Percentiles rank a stretch among this genome's conserved stretches.
phyloP scores from a whole-genome alignment of 371 early-diverging fungal genomes.

The Apophysomyces ossiformis region DNA sequence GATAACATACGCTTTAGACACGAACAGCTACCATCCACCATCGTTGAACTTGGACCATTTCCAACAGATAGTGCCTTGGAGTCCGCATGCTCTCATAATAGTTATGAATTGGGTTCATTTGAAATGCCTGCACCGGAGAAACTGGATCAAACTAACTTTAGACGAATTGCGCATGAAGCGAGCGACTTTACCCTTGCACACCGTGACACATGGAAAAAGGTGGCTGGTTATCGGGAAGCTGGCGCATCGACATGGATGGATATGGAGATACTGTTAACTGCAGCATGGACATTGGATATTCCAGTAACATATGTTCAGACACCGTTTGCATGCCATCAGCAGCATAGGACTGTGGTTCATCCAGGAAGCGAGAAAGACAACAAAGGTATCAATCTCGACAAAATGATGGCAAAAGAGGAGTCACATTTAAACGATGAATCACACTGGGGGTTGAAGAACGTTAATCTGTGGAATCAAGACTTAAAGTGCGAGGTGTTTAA shows the following conservation, averaged over 20 bases:
- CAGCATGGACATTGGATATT: slow-evolving; percentile 45
- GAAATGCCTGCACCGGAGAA: slow-evolving; percentile 15
- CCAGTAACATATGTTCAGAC: slow-evolving; percentile 36
- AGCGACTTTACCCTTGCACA: slow-evolving; percentile 52
- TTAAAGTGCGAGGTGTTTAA: slow-evolving; percentile 45
- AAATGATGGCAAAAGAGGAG: slow-evolving; percentile 32
- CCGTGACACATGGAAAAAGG: slow-evolving; percentile 50
- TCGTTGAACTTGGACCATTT: slow-evolving; percentile 35
- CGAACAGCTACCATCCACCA: slow-evolving; percentile 34
- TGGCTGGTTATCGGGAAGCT: slow-evolving; percentile 44
- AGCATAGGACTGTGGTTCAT: slow-evolving; percentile 36
- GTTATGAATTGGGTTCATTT: slow-evolving; percentile 18
- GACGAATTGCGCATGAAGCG: slow-evolving; percentile 40
- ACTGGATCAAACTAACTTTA: slow-evolving; percentile 30
- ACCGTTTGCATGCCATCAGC: slow-evolving; percentile 47
- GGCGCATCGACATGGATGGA: slow-evolving; percentile 52
- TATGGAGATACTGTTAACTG: slow-evolving; percentile 49
- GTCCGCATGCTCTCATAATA: slow-evolving; percentile 23
- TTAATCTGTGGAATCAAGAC: slow-evolving; percentile 36
- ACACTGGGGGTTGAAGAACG: slow-evolving; percentile 39
- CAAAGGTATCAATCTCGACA: slow-evolving; percentile 30
- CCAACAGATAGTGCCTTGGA: slow-evolving; percentile 32
- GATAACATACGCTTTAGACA: slow-evolving; percentile 19
- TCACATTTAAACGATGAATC: slow-evolving; percentile 41
- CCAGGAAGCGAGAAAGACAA: slow-evolving; percentile 33